Percentiles rank a stretch among this genome's conserved stretches.
phyloP scores from a whole-genome alignment of 768 basidiomycete species.

The Wakefieldia striispora region DNA sequence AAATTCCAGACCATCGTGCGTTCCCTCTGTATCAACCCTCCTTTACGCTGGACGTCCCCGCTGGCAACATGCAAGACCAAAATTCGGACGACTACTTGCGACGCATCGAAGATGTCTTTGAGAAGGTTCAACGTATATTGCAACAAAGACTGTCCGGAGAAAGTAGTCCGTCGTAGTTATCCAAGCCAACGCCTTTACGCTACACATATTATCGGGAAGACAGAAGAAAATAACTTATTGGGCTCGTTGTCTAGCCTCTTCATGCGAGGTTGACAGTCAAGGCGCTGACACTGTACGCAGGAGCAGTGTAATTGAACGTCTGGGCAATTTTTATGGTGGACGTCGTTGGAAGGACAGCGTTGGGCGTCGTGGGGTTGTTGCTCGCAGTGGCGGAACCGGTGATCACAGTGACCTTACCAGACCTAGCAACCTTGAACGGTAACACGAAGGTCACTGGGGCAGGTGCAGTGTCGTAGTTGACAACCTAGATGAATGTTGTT shows the following conservation, averaged over 20 bases:
- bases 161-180: background rate
- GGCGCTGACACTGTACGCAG: slow-evolving; percentile 44
- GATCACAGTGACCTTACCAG: slow-evolving; percentile 49
- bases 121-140: slow-evolving; percentile 28
- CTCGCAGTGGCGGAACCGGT: slow-evolving; percentile 48
- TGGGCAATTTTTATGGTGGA: slow-evolving; percentile 46
- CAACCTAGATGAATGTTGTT: slow-evolving; percentile 37
- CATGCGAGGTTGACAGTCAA: slow-evolving; percentile 15
- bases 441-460: slow-evolving; percentile 49
- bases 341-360: slow-evolving; percentile 45
- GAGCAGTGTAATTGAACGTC: slow-evolving; percentile 54
- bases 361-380: slow-evolving; percentile 54
- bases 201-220: background rate
- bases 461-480: slow-evolving; percentile 45
- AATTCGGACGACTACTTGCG: slow-evolving; percentile 61
- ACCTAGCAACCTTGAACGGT: slow-evolving; percentile 48
- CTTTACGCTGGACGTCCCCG: slow-evolving; percentile 74
- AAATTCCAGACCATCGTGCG: slow-evolving; percentile 73
- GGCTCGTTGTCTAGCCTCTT: background rate
- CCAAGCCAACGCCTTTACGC: background rate
- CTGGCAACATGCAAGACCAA: slow-evolving; percentile 71
- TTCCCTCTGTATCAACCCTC: slow-evolving; percentile 78
- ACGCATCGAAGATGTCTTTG: slow-evolving; percentile 42
- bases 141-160: slow-evolving; percentile 14
- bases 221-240: background rate